Evolutionary conservation across 2,329 filamentous ascomycete genomes (phyloP), one percentile per base, ranked within the genome.

Genomic region (Fusarium continuum): DNA sequence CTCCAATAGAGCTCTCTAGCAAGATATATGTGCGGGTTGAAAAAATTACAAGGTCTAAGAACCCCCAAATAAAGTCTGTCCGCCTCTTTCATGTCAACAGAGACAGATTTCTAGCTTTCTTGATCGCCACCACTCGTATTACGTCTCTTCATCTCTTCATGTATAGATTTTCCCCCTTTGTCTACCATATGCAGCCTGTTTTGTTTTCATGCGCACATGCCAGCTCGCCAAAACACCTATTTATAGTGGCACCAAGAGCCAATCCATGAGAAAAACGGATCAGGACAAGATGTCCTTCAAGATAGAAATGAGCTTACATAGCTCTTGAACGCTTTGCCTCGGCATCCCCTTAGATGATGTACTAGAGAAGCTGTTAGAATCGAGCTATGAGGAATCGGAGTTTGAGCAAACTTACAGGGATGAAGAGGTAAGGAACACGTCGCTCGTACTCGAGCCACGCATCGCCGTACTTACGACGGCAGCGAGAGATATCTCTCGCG

Each of bases 391-490:
- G 10, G 3, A 23, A 25, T 2, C 5, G 3, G 3, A n/a, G 13
- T 16, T 16, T 25, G 16, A 7, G 6, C 13, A 13, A 28, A 59
- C 62, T 59, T 71, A 83, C 81, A 31, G 92, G 92, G 79, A 96
- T 92, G 75, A 96, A 95, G 50, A 95, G 80, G 75, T 93, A 94
- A 17, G 92, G 92, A 44, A 93, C 91, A 70, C 83, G 82, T 78
- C 83, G 85, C 80, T 91, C 89, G 73, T 95, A 96, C 80, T 93
- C 88, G 22, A 82, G 78, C 92, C 92, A 96, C 25, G 88, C 88
- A 61, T 91, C 88, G 4, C 91, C 92, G 77, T 96, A 96, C 82
- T 92, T 93, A 71, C 80, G 82, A 61, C 87, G 86, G 77, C 92
- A 96, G 64, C 88, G 84, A 72, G 89, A 82, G 62, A 94, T 92